A percentile compares a stretch with the other conserved stretches of the same genome.
These are phyloP conservation scores for Metarhizium robertsii DNA, from an alignment of 2,329 filamentous ascomycete species.

Conservation along the genomic window DNA sequence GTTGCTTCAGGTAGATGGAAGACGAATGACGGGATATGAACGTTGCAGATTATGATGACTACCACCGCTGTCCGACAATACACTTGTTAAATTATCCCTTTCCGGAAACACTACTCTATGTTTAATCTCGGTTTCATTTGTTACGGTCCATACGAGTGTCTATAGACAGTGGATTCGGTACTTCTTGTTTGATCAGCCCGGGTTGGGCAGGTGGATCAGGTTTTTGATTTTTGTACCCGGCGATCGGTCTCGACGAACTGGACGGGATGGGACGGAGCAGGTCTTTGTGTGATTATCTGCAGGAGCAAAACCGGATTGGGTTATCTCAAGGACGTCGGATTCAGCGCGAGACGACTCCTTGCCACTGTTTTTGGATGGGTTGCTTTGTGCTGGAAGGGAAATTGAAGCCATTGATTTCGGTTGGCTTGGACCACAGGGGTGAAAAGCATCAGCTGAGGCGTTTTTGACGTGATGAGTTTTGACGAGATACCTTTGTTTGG, in stretches of 20 bases:
- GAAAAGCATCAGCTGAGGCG: slow-evolving; percentile 10
- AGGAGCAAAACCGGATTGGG: slow-evolving; percentile 2
- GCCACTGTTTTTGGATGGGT: slow-evolving; percentile 8
- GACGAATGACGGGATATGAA: background rate
- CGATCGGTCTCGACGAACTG: background rate
- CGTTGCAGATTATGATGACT: background rate
- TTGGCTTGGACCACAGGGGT: background rate
- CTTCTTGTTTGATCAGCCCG: background rate
- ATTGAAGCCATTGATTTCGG: background rate
- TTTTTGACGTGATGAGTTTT: slow-evolving; percentile 8
- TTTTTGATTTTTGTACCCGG: background rate
- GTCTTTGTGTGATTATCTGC: background rate
- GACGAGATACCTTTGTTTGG: slow-evolving; percentile 10
- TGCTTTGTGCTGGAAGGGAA: slow-evolving; percentile 3
- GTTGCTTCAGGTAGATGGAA: background rate
- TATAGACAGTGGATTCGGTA: background rate
- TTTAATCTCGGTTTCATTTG: background rate
- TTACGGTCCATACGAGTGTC: background rate
- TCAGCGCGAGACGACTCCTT: background rate
- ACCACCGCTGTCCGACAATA: slow-evolving; percentile 7
- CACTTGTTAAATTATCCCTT: background rate
- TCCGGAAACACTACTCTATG: background rate
- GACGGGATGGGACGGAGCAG: background rate
- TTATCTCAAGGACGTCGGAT: background rate
- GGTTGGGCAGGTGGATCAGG: background rate